phyloP scores from a whole-genome alignment of 2,329 filamentous ascomycete genomes.

The Fusarium continuum region DNA sequence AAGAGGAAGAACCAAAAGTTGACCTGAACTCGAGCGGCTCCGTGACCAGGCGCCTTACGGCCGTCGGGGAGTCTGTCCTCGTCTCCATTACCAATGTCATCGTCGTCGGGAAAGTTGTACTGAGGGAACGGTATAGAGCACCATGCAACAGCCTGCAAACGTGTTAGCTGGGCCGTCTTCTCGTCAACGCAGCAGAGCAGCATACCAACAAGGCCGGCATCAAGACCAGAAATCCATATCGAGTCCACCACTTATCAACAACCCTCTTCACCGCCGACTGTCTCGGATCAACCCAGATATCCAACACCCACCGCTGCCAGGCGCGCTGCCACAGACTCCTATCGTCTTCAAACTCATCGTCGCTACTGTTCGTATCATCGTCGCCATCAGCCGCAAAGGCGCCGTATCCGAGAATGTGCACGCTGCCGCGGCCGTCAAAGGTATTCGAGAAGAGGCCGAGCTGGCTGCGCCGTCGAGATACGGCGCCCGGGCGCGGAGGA shows the following conservation, averaged over 20 bases:
- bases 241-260: constrained; percentile 70
- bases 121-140: constrained; percentile 73
- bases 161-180: constrained; percentile 6
- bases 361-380: constrained; percentile 30
- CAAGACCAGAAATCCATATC: constrained; percentile 68
- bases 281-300: constrained; percentile 70
- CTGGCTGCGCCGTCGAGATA: constrained; percentile 47
- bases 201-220: constrained; percentile 69
- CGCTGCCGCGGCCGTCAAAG: constrained; percentile 57
- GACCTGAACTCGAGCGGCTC: constrained; percentile 68
- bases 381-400: constrained; percentile 56
- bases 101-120: constrained; percentile 62
- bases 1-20: constrained; percentile 79
- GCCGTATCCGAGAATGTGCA: constrained; percentile 64
- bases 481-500: constrained; percentile 53
- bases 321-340: constrained; percentile 48
- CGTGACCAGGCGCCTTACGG: constrained; percentile 67
- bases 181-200: neutral
- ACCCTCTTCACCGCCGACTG: constrained; percentile 66
- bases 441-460: constrained; percentile 52
- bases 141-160: constrained; percentile 67
- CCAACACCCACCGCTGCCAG: constrained; percentile 52
- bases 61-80: constrained; percentile 41
- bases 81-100: constrained; percentile 53
- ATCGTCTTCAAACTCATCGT: constrained; percentile 48